phyloP scores from a whole-genome alignment of 2,329 filamentous ascomycete species.

The Plectosphaerella cucumerina region DNA sequence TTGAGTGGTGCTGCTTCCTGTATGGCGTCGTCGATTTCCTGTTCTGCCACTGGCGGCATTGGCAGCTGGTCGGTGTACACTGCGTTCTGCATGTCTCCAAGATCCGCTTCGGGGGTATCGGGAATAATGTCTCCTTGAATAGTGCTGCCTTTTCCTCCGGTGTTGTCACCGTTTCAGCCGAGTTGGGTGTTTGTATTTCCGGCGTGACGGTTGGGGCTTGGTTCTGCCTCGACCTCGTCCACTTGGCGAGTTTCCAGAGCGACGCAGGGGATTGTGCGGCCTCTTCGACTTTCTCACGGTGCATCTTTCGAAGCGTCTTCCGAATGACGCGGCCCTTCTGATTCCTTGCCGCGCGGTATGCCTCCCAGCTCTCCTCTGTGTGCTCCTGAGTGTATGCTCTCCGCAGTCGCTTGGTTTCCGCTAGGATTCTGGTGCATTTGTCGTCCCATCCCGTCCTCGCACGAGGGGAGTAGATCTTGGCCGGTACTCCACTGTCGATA shows the following conservation, averaged over 20 bases:
- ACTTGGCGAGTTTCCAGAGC: background rate
- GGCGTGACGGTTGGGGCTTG: background rate
- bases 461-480: background rate
- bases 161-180: background rate
- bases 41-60: background rate
- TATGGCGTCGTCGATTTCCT: conserved; percentile 2
- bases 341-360: background rate
- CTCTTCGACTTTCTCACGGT: background rate
- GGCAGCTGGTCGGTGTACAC: conserved; percentile 1
- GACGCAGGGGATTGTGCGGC: background rate
- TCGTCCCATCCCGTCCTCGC: background rate
- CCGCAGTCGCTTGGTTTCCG: background rate
- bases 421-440: background rate
- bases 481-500: background rate
- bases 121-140: background rate
- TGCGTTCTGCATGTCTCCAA: conserved; percentile 3
- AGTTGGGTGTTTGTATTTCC: background rate
- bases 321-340: background rate
- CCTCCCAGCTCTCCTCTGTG: background rate
- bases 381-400: background rate
- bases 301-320: background rate
- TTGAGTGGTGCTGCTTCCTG: conserved; percentile 13
- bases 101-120: background rate
- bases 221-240: too few relatives aligned
- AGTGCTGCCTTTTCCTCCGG: background rate